Conservation (phyloP, 441 rosid genomes). For the Adansonia madagascariensis region DNA sequence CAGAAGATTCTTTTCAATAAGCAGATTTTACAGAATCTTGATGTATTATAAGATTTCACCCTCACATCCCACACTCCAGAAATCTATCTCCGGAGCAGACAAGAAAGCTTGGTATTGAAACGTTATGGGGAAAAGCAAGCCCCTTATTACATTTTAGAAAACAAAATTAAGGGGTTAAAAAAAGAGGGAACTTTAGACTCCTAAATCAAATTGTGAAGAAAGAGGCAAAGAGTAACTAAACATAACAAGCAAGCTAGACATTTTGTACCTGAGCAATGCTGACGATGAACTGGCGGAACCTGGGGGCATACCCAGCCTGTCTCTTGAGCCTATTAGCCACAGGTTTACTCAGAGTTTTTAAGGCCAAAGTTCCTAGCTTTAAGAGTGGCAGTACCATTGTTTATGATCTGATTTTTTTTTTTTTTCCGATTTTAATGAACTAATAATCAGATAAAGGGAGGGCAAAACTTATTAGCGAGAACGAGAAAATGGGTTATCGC, state of each 20-base stretch:
- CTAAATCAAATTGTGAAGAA: neutral
- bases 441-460: neutral
- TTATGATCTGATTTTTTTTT: neutral
- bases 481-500: neutral
- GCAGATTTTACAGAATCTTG: neutral
- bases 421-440: neutral
- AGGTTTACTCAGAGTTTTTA: constrained; percentile 66
- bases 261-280: constrained; percentile 59
- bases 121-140: neutral
- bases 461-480: neutral
- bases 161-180: constrained; percentile 1
- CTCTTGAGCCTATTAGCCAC: constrained; percentile 61
- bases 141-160: neutral
- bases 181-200: neutral
- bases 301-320: constrained; percentile 62
- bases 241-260: neutral
- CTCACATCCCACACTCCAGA: neutral
- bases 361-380: constrained; percentile 59
- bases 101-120: neutral
- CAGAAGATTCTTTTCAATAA: neutral
- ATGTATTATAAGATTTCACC: neutral
- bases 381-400: constrained; percentile 59
- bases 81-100: neutral
- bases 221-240: neutral
- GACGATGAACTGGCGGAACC: constrained; percentile 58